A percentile compares a stretch with the other conserved stretches of the same genome.
These are phyloP conservation scores for Vaccinium myrtillus DNA, from an alignment of 148 eudicot genomes.

Conservation along the genomic window DNA sequence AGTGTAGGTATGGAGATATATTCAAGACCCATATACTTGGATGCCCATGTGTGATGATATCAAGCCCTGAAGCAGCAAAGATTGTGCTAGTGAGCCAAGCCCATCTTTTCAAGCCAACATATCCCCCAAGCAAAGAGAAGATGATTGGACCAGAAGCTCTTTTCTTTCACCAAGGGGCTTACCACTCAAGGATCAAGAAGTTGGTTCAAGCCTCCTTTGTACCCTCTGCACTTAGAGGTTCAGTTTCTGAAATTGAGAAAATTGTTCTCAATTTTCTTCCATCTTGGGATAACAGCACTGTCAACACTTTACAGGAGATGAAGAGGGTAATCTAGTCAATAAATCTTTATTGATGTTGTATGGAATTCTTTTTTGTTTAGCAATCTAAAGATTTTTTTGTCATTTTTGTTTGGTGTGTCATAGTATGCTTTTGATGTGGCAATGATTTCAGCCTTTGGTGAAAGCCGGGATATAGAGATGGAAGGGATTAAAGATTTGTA, in stretches of 20 bases:
- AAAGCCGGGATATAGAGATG: conserved; percentile 42
- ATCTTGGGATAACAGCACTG: conserved; percentile 45
- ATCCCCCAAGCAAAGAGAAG: conserved; percentile 76
- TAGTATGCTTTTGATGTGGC: conserved; percentile 95
- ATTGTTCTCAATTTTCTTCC: conserved; percentile 59
- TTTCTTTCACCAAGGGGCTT: conserved; percentile 85
- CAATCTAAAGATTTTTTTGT: background rate
- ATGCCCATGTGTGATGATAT: conserved; percentile 93
- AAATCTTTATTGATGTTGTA: background rate
- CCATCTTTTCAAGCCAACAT: conserved; percentile 87
- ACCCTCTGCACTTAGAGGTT: conserved; percentile 44
- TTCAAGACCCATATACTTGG: conserved; percentile 87
- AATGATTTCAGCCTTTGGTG: conserved; percentile 69
- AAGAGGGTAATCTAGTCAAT: conserved; percentile 47
- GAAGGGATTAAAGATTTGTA: conserved; percentile 60
- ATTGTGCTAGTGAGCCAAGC: conserved; percentile 62
- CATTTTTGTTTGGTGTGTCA: background rate
- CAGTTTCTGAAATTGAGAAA: conserved; percentile 45
- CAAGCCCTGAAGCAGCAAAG: conserved; percentile 85
- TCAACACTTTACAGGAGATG: conserved; percentile 75
- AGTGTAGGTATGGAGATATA: conserved; percentile 66
- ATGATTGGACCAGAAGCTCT: conserved; percentile 80
- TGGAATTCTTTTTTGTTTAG: background rate
- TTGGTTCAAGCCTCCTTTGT: conserved; percentile 55
- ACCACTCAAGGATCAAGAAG: conserved; percentile 65